A percentile compares a stretch with the other conserved stretches of the same genome.
Conservation (phyloP, 2,329 filamentous ascomycete genomes). For the Penicillium sp. region DNA sequence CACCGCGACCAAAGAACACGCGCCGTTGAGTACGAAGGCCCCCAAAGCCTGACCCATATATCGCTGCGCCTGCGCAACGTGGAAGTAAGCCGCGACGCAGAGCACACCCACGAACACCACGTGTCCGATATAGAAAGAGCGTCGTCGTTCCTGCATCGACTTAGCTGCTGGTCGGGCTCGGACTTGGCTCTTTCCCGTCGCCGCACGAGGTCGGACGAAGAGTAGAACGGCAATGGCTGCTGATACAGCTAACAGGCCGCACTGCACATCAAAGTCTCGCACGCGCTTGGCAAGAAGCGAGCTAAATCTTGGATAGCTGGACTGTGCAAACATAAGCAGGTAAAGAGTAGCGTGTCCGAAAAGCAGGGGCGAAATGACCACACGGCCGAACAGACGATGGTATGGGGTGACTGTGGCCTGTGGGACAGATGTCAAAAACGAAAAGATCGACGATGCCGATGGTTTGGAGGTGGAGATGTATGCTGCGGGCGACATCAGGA, state of each 20-base stretch:
- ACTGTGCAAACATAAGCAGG: slow-evolving; percentile 55
- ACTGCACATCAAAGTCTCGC: slow-evolving; percentile 56
- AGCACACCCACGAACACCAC: slow-evolving; percentile 51
- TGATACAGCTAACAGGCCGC: slow-evolving; percentile 51
- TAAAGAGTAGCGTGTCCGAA: slow-evolving; percentile 55
- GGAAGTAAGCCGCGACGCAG: slow-evolving; percentile 52
- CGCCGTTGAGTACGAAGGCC: slow-evolving; percentile 47
- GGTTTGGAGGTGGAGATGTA: slow-evolving; percentile 47
- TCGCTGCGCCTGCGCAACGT: slow-evolving; percentile 54
- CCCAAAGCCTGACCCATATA: slow-evolving; percentile 53
- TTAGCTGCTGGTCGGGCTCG: slow-evolving; percentile 10
- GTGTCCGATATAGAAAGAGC: slow-evolving; percentile 56
- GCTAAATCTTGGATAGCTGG: slow-evolving; percentile 37
- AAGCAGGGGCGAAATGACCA: slow-evolving; percentile 52
- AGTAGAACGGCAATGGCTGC: slow-evolving; percentile 49
- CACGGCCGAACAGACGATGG: slow-evolving; percentile 58
- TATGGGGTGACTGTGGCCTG: slow-evolving; percentile 56
- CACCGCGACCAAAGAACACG: slow-evolving; percentile 26
- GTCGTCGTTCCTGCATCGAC: slow-evolving; percentile 35
- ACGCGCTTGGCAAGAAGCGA: slow-evolving; percentile 53
- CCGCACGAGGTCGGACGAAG: slow-evolving; percentile 46
- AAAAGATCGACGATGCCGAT: slow-evolving; percentile 48
- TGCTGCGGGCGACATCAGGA: slow-evolving; percentile 50
- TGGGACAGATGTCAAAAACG: slow-evolving; percentile 52
- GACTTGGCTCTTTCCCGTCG: slow-evolving; percentile 12